Conservation (phyloP, 192 early-diverging fungal genomes). For the Geranomyces michiganensis region DNA sequence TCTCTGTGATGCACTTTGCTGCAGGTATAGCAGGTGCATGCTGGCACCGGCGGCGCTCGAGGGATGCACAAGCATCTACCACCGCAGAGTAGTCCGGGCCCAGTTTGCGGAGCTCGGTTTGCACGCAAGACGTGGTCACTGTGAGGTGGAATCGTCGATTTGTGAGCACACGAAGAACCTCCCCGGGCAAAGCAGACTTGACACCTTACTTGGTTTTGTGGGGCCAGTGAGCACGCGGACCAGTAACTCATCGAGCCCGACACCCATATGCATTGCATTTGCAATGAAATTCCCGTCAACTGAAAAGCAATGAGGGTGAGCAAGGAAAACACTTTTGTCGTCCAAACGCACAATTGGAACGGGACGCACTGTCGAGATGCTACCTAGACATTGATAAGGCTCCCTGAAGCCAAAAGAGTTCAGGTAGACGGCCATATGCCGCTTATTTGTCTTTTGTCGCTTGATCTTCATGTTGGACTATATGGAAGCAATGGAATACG, state of each 20-base stretch:
- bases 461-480: constrained; percentile 75
- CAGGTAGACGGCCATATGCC: constrained; percentile 79
- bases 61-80: constrained; percentile 59
- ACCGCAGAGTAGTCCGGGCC: constrained; percentile 65
- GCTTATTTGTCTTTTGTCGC: constrained; percentile 77
- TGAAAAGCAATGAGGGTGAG: constrained; percentile 24
- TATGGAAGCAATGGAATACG: too few relatives aligned
- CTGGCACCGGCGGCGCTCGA: constrained; percentile 81
- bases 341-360: too few relatives aligned
- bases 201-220: constrained; percentile 65
- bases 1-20: constrained; percentile 69
- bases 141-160: constrained; percentile 40
- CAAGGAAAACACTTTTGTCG: too few relatives aligned
- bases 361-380: background rate
- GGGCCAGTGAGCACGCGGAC: constrained; percentile 66
- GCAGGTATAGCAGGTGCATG: constrained; percentile 69
- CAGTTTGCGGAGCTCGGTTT: constrained; percentile 69
- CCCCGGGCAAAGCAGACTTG: background rate
- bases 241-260: constrained; percentile 66
- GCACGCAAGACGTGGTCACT: constrained; percentile 75
- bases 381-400: constrained; percentile 89
- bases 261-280: constrained; percentile 62
- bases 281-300: constrained; percentile 85
- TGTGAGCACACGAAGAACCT: constrained; percentile 1
- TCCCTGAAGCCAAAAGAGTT: constrained; percentile 82